Conservation (phyloP, 805 yeast genomes). For the Hemisphaericaspora nanyangensis region DNA sequence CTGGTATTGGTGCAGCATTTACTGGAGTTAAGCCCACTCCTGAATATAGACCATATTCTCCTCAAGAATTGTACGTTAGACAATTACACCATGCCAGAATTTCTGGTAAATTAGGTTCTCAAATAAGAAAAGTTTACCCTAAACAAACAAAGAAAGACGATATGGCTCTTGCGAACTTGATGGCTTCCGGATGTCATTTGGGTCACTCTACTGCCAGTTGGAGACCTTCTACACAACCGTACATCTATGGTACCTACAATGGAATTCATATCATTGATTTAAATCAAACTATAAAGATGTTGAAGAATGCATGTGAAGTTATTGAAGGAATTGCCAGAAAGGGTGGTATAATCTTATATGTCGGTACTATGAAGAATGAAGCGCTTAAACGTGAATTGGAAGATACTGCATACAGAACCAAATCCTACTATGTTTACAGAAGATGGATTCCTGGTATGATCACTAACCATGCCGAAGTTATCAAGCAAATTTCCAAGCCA, state of each 20-base stretch:
- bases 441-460: conserved; percentile 96
- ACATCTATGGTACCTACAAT: conserved; percentile 79
- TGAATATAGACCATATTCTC: conserved; percentile 62
- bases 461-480: conserved; percentile 75
- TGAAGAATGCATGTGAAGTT: conserved; percentile 83
- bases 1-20: conserved; percentile 22
- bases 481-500: conserved; percentile 44
- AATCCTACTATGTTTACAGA: conserved; percentile 76
- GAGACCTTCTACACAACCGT: conserved; percentile 83
- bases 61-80: conserved; percentile 74
- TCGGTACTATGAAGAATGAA: conserved; percentile 75
- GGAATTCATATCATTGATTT: conserved; percentile 91
- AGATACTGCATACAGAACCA: conserved; percentile 71
- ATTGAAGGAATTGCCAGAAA: conserved; percentile 74
- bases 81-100: conserved; percentile 57
- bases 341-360: conserved; percentile 82
- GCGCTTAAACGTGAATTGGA: conserved; percentile 62
- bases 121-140: conserved; percentile 66
- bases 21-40: conserved; percentile 66
- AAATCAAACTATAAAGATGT: conserved; percentile 71
- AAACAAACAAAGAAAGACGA: conserved; percentile 41
- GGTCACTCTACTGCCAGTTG: conserved; percentile 84
- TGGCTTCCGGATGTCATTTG: conserved; percentile 92
- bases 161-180: conserved; percentile 61
- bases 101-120: conserved; percentile 62